Conservation (phyloP, 345 rosid species). For the Sonneratia caseolaris region DNA sequence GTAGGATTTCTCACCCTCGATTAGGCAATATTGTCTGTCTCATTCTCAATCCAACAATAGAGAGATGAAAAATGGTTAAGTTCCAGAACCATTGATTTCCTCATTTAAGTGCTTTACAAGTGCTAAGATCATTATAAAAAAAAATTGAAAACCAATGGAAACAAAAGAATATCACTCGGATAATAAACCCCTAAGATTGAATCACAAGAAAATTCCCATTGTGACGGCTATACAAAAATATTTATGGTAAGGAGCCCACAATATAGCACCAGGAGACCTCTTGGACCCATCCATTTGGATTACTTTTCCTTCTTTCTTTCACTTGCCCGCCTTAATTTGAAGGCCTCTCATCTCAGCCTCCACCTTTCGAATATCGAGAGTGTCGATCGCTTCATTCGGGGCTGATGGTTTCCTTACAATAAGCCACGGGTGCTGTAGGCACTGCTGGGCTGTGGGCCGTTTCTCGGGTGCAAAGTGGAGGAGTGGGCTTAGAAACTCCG, state of each 20-base stretch:
- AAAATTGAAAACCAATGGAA: no score
- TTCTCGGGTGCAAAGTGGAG: conserved; percentile 88
- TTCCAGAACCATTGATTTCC: no score
- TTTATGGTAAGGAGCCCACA: not conserved
- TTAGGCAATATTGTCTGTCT: no score
- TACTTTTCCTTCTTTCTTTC: conserved; percentile 12
- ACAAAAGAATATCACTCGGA: not conserved
- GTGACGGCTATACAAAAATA: not conserved
- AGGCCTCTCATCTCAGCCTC: conserved; percentile 37
- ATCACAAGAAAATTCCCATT: not conserved
- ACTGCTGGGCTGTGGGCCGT: conserved; percentile 85
- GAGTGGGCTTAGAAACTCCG: conserved; percentile 65
- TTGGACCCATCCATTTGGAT: no score
- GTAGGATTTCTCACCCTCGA: no score
- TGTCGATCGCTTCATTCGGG: not conserved
- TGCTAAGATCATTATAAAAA: no score
- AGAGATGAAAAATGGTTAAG: no score
- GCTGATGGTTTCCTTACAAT: conserved; percentile 19
- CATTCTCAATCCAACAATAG: no score
- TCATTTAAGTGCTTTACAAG: no score
- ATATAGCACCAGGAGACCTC: no score
- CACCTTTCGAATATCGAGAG: conserved; percentile 19
- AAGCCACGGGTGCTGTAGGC: conserved; percentile 94
- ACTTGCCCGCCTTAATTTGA: conserved; percentile 37
- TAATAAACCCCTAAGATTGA: not conserved